Evolutionary conservation across 2,329 filamentous ascomycete species (phyloP).

Genomic region (Ophiostoma tasmaniense): DNA sequence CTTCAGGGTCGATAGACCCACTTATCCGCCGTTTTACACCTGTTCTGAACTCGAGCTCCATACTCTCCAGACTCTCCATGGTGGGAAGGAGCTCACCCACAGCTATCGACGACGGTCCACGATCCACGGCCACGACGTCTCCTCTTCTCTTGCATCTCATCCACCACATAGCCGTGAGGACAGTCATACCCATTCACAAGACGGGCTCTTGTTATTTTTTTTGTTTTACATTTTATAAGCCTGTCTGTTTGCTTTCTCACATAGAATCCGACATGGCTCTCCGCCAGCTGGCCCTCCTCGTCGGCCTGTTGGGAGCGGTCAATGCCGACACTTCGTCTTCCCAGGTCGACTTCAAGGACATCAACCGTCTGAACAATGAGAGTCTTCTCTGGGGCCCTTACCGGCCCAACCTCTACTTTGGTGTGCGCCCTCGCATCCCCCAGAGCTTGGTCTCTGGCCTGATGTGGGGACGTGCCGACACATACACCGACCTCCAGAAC

Average conservation of each 20-base stretch:
- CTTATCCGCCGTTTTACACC: not conserved
- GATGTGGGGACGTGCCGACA: slow-evolving; percentile 82
- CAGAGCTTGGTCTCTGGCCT: slow-evolving; percentile 74
- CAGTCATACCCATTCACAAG: not conserved
- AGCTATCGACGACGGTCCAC: not conserved
- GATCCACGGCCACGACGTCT: not conserved
- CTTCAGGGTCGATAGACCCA: not conserved
- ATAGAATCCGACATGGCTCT: slow-evolving; percentile 17
- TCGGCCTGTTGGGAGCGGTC: slow-evolving; percentile 12
- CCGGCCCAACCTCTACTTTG: slow-evolving; percentile 89
- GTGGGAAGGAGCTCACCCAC: not conserved
- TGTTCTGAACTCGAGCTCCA: not conserved
- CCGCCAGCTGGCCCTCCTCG: slow-evolving; percentile 19
- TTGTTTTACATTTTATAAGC: too few species aligned
- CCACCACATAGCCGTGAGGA: not conserved
- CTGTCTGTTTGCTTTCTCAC: too few species aligned
- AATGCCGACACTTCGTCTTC: slow-evolving; percentile 16
- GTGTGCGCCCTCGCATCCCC: slow-evolving; percentile 71
- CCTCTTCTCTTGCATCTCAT: not conserved
- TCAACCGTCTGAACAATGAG: slow-evolving; percentile 58
- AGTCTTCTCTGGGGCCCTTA: slow-evolving; percentile 95
- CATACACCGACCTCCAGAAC: slow-evolving; percentile 63
- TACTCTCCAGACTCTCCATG: not conserved
- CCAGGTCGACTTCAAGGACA: slow-evolving; percentile 32
- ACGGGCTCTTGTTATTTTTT: not conserved